phyloP scores from a whole-genome alignment of 1,139 yeast genomes.

The Blastobotrys niveus region DNA sequence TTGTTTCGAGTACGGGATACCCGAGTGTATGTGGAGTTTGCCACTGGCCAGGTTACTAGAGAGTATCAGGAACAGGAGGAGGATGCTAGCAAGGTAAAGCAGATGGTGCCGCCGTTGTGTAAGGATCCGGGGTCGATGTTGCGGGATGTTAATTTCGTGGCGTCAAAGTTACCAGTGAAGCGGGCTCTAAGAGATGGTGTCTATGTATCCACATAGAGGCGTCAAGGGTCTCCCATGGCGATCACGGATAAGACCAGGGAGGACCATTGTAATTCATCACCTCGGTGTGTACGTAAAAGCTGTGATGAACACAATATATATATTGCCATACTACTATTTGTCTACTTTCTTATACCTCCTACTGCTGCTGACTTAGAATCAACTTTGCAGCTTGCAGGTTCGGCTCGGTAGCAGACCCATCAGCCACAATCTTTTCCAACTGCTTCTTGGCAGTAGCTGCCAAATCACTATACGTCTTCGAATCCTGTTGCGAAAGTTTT shows the following conservation, averaged over 20 bases:
- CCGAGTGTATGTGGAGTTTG: constrained; percentile 74
- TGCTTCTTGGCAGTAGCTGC: constrained; percentile 34
- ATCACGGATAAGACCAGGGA: too few species aligned
- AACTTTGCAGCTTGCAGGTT: constrained; percentile 35
- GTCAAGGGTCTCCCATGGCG: too few species aligned
- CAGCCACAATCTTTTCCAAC: constrained; percentile 35
- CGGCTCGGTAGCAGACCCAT: constrained; percentile 31
- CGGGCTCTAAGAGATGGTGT: neutral
- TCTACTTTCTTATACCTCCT: too few species aligned
- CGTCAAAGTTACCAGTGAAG: constrained; percentile 48
- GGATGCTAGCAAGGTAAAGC: constrained; percentile 52
- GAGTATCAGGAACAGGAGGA: constrained; percentile 76
- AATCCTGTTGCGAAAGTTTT: constrained; percentile 21
- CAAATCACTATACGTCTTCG: constrained; percentile 29
- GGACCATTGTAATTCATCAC: too few species aligned
- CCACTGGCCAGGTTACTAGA: constrained; percentile 55
- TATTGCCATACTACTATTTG: too few species aligned
- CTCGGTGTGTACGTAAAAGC: too few species aligned
- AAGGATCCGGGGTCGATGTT: constrained; percentile 70
- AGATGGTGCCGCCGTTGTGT: constrained; percentile 40
- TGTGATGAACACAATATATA: too few species aligned
- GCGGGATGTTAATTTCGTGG: constrained; percentile 81
- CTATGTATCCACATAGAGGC: too few species aligned
- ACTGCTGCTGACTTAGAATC: too few species aligned
- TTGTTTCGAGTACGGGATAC: constrained; percentile 79